These are phyloP conservation scores for Claviceps monticola DNA, from an alignment of 2,329 filamentous ascomycete species.

Conservation along the genomic window DNA sequence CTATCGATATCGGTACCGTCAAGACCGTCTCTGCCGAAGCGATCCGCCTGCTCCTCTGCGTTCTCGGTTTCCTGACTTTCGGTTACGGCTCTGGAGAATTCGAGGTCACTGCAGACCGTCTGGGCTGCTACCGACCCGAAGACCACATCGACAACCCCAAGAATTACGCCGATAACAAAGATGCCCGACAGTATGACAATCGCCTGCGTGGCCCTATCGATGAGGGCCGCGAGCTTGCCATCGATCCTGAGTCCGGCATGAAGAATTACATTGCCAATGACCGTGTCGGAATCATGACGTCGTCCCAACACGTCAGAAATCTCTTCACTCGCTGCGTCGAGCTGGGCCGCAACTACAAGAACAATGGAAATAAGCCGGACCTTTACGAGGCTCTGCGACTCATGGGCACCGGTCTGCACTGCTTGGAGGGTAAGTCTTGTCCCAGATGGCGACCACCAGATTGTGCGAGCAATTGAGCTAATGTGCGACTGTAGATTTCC, in stretches of 20 bases:
- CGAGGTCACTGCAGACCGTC: conserved; percentile 66
- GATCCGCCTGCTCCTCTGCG: conserved; percentile 77
- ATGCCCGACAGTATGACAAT: conserved; percentile 69
- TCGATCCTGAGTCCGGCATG: conserved; percentile 63
- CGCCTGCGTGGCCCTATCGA: conserved; percentile 73
- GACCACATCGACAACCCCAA: conserved; percentile 64
- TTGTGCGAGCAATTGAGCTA: conserved; percentile 1
- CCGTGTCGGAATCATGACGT: conserved; percentile 63
- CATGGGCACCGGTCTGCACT: conserved; percentile 79
- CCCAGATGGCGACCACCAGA: neutral
- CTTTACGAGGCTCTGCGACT: conserved; percentile 77
- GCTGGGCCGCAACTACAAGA: conserved; percentile 58
- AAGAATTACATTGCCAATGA: conserved; percentile 96
- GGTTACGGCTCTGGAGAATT: conserved; percentile 76
- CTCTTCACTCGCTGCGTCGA: conserved; percentile 64
- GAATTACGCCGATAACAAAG: conserved; percentile 80
- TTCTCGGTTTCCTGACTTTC: conserved; percentile 80
- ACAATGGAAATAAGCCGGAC: conserved; percentile 48
- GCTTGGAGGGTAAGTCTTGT: conserved; percentile 50
- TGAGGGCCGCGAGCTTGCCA: conserved; percentile 60
- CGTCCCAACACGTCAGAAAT: conserved; percentile 59
- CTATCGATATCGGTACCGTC: conserved; percentile 82
- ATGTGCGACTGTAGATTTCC: conserved; percentile 46
- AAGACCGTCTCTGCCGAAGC: conserved; percentile 84
- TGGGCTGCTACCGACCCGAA: conserved; percentile 75